Percentiles rank a stretch among this genome's conserved stretches.
Evolutionary conservation across 2,329 filamentous ascomycete species (phyloP).

Genomic region (Aspergillus puulaauensis): DNA sequence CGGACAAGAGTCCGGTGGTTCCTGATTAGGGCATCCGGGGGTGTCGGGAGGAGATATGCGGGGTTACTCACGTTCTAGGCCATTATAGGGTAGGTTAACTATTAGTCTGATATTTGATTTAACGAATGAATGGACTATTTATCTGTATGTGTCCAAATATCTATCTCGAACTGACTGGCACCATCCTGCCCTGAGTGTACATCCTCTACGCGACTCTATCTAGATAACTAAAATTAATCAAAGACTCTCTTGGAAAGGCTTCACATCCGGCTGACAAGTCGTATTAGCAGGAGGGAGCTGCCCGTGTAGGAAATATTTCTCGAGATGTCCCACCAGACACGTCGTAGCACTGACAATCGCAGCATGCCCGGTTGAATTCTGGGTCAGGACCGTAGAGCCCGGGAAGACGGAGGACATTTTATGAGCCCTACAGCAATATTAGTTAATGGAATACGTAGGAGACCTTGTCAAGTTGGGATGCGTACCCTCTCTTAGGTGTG

Average conservation of each 20-base stretch:
- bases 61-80: no score
- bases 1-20: background rate
- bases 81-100: no score
- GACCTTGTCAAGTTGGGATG: background rate
- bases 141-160: no score
- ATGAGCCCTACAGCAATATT: conserved; percentile 1
- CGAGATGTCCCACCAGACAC: background rate
- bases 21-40: background rate
- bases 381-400: conserved; percentile 39
- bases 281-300: background rate
- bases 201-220: no score
- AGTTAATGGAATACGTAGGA: no score
- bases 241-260: background rate
- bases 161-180: no score
- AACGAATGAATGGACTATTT: no score
- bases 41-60: background rate
- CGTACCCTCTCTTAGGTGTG: conserved; percentile 46
- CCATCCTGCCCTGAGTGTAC: no score
- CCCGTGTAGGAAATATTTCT: background rate
- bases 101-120: no score
- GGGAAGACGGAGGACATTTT: conserved; percentile 36
- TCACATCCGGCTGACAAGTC: background rate
- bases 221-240: background rate
- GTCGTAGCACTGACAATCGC: background rate
- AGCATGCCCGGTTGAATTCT: conserved; percentile 25